Evolutionary conservation across 306 rosid species (phyloP).

Genomic region (Lotus japonicus): DNA sequence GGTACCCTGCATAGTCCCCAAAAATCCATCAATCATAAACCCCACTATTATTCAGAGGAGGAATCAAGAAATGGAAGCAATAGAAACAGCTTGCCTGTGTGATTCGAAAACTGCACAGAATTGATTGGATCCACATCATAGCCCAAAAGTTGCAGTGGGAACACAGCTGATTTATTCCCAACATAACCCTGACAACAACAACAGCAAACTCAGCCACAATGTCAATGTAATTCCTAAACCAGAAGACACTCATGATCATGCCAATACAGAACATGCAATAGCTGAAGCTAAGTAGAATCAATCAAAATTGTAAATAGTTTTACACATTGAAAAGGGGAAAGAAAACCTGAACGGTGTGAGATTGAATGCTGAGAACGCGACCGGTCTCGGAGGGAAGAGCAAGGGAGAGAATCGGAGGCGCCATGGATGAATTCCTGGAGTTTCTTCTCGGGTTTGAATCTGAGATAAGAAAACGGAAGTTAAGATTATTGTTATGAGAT

Average conservation of each 20-base stretch:
- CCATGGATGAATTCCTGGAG: slow-evolving; percentile 31
- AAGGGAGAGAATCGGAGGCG: slow-evolving; percentile 68
- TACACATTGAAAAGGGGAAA: not conserved
- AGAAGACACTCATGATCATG: not conserved
- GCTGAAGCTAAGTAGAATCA: not conserved
- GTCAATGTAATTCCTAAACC: not conserved
- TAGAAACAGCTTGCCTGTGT: slow-evolving; percentile 71
- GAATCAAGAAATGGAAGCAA: slow-evolving; percentile 28
- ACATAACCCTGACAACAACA: slow-evolving; percentile 58
- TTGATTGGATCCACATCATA: slow-evolving; percentile 88
- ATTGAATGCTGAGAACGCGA: slow-evolving; percentile 78
- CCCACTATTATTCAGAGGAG: slow-evolving; percentile 19
- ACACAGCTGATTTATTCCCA: slow-evolving; percentile 83
- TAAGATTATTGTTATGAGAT: not conserved
- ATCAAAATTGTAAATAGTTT: not conserved
- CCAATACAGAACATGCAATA: not conserved
- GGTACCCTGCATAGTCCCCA: slow-evolving; percentile 61
- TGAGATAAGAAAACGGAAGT: not conserved
- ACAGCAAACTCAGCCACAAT: not conserved
- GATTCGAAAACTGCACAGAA: slow-evolving; percentile 89
- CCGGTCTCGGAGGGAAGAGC: slow-evolving; percentile 70
- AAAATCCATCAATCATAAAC: slow-evolving; percentile 23
- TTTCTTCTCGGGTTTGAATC: slow-evolving; percentile 19
- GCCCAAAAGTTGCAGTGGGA: slow-evolving; percentile 80
- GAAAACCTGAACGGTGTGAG: slow-evolving; percentile 76